These are phyloP conservation scores for Gnomoniopsis sp. DNA, from an alignment of 2,329 filamentous ascomycete species.

Conservation along the genomic window DNA sequence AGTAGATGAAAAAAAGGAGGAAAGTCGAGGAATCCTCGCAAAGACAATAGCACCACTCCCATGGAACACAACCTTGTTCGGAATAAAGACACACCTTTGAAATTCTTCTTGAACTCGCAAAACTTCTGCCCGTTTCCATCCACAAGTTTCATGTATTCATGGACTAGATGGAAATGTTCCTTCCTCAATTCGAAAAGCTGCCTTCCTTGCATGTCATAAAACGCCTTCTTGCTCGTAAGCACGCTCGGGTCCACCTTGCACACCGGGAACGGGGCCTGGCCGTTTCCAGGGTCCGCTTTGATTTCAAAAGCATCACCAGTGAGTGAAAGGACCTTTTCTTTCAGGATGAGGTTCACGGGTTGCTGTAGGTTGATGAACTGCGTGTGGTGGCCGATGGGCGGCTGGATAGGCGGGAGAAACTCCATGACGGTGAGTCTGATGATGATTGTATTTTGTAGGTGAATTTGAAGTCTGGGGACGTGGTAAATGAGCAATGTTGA, in stretches of 20 bases:
- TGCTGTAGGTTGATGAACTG: slow-evolving; percentile 24
- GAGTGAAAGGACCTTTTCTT: slow-evolving; percentile 60
- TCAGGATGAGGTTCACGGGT: slow-evolving; percentile 51
- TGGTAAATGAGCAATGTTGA: neutral
- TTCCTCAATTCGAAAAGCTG: slow-evolving; percentile 58
- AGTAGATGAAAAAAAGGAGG: no score
- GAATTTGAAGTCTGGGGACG: neutral
- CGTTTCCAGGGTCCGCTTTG: slow-evolving; percentile 42
- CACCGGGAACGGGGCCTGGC: slow-evolving; percentile 38
- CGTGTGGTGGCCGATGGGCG: slow-evolving; percentile 27
- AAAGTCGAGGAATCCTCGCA: neutral
- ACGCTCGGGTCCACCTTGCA: slow-evolving; percentile 44
- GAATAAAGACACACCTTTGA: slow-evolving; percentile 40
- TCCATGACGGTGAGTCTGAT: neutral
- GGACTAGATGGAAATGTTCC: slow-evolving; percentile 43
- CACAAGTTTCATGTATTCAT: slow-evolving; percentile 49
- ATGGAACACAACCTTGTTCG: no score
- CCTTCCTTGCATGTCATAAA: slow-evolving; percentile 49
- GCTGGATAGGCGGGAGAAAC: slow-evolving; percentile 15
- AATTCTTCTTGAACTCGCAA: slow-evolving; percentile 53
- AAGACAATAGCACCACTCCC: neutral
- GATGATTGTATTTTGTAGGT: no score
- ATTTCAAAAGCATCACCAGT: slow-evolving; percentile 64
- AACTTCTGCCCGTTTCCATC: slow-evolving; percentile 42
- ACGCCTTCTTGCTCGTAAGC: slow-evolving; percentile 52